A percentile compares a stretch with the other conserved stretches of the same genome.
Conservation (phyloP, 176 grass and related monocot species). For the Oryza brachyantha region DNA sequence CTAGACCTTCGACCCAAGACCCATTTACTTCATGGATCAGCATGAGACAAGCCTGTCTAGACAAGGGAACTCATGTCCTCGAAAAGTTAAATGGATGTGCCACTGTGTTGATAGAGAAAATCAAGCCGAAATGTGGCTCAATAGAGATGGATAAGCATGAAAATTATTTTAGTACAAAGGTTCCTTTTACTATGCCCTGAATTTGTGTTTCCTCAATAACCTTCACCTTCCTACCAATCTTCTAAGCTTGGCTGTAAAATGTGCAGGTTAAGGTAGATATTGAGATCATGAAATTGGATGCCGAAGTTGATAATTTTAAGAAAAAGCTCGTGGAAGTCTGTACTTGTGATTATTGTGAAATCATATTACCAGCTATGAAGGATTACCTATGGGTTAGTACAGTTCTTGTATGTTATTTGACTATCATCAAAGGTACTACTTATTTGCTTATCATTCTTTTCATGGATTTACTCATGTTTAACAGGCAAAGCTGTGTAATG, state of each 20-base stretch:
- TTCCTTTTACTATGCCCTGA: neutral
- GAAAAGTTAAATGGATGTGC: neutral
- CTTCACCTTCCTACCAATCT: neutral
- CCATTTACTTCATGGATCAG: neutral
- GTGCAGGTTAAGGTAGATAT: neutral
- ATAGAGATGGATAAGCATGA: neutral
- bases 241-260: neutral
- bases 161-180: neutral
- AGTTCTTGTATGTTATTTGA: neutral
- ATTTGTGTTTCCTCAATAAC: neutral
- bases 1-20: neutral
- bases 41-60: conserved; percentile 10
- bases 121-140: neutral
- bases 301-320: conserved; percentile 18
- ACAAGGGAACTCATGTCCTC: neutral
- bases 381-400: conserved; percentile 27
- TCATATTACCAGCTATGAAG: conserved; percentile 23
- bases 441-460: neutral
- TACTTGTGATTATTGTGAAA: conserved; percentile 4
- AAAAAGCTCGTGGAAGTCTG: conserved; percentile 8
- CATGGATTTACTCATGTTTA: neutral
- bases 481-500: conserved; percentile 6
- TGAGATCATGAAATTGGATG: conserved; percentile 12
- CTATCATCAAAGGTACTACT: neutral
- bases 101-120: neutral